These are phyloP conservation scores for Verticillium albo-atrum DNA, from an alignment of 2,329 filamentous ascomycete species.

Conservation along the genomic window DNA sequence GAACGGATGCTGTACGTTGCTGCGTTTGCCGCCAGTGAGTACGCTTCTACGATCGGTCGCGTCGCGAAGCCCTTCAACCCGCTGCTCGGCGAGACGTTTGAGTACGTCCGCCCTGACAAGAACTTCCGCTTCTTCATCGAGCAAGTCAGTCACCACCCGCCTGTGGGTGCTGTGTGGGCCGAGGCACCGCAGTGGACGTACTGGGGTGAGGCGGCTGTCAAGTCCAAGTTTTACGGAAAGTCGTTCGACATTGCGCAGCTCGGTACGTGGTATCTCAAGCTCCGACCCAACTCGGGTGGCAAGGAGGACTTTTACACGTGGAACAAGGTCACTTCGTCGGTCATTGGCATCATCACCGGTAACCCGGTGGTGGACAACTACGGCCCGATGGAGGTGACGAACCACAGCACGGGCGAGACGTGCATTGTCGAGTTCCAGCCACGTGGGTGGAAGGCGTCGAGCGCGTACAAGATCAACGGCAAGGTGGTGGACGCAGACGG, in stretches of 20 bases:
- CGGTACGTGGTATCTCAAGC: conserved; percentile 91
- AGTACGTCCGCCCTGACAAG: conserved; percentile 93
- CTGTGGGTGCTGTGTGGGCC: conserved; percentile 87
- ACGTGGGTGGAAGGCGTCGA: conserved; percentile 91
- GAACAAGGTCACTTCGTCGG: conserved; percentile 97
- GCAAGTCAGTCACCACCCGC: conserved; percentile 96
- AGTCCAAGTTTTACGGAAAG: conserved; percentile 95
- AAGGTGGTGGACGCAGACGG: conserved; percentile 78
- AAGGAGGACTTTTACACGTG: conserved; percentile 91
- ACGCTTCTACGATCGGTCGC: conserved; percentile 92
- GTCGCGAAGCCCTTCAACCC: conserved; percentile 99
- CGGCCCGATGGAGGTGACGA: conserved; percentile 94
- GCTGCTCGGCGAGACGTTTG: conserved; percentile 91
- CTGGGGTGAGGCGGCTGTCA: conserved; percentile 91
- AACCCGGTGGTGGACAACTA: conserved; percentile 98
- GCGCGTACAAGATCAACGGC: conserved; percentile 82
- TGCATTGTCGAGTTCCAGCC: conserved; percentile 89
- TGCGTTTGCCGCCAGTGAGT: conserved; percentile 93
- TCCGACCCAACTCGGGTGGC: conserved; percentile 70
- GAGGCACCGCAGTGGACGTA: conserved; percentile 95
- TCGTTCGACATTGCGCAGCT: conserved; percentile 96
- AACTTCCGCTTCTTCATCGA: conserved; percentile 98
- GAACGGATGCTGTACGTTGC: conserved; percentile 93
- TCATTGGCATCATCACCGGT: conserved; percentile 97
- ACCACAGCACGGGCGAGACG: conserved; percentile 92